phyloP scores from a whole-genome alignment of 768 basidiomycete genomes.

The Collybia nuda region DNA sequence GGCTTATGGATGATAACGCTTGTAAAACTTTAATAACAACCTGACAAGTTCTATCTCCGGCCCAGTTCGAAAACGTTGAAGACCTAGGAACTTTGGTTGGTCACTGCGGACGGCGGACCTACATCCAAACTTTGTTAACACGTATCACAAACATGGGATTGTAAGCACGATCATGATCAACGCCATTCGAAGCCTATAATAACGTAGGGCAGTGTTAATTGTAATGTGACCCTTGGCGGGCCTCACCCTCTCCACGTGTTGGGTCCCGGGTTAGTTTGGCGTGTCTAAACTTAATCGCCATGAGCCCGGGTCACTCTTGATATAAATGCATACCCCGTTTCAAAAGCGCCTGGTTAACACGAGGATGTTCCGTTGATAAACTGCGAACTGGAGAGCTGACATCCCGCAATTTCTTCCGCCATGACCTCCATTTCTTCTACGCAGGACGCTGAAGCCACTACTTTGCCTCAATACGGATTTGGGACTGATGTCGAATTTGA shows the following conservation, averaged over 20 bases:
- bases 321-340: conserved; percentile 19
- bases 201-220: too few species aligned
- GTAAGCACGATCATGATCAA: too few species aligned
- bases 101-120: too few species aligned
- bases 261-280: not conserved
- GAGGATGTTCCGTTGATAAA: conserved; percentile 27
- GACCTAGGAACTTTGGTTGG: too few species aligned
- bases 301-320: not conserved
- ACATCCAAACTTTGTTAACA: too few species aligned
- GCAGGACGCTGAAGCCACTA: conserved; percentile 20
- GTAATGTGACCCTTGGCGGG: too few species aligned
- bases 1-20: too few species aligned
- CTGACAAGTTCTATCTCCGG: too few species aligned
- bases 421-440: conserved; percentile 24
- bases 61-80: too few species aligned
- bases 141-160: too few species aligned
- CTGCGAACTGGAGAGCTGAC: not conserved
- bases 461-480: conserved; percentile 75
- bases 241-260: too few species aligned
- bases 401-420: conserved; percentile 7
- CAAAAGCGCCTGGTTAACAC: conserved; percentile 27
- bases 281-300: not conserved
- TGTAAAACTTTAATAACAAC: too few species aligned
- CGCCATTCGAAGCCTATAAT: conserved; percentile 2
- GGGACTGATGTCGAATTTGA: conserved; percentile 62